phyloP scores from a whole-genome alignment of 2,329 filamentous ascomycete genomes.

The Xylariaceae sp. region DNA sequence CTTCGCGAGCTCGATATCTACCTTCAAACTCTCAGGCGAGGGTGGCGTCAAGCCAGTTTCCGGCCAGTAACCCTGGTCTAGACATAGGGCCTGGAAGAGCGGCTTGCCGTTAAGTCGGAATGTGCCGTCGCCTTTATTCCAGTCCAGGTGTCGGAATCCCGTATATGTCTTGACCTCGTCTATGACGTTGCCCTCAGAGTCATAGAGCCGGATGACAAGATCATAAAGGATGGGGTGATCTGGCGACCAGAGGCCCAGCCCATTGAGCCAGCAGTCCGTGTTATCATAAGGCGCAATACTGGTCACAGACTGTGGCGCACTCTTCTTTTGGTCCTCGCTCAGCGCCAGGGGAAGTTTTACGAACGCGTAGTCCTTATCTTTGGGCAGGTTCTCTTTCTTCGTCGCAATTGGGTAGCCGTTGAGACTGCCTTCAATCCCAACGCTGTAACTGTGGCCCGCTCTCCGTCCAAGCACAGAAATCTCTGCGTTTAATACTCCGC shows the following conservation, averaged over 20 bases:
- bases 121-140: constrained; percentile 62
- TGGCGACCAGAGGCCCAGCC: constrained; percentile 67
- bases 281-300: constrained; percentile 45
- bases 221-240: constrained; percentile 64
- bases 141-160: constrained; percentile 65
- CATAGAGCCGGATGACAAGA: constrained; percentile 58
- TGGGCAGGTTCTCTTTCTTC: constrained; percentile 50
- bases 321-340: constrained; percentile 46
- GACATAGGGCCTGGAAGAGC: constrained; percentile 64
- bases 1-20: constrained; percentile 62
- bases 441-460: constrained; percentile 51
- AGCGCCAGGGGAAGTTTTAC: constrained; percentile 58
- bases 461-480: constrained; percentile 57
- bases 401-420: constrained; percentile 54
- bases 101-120: constrained; percentile 65
- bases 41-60: constrained; percentile 65
- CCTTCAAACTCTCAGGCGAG: constrained; percentile 49
- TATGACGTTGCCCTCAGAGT: constrained; percentile 47
- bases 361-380: constrained; percentile 54
- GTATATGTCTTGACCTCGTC: constrained; percentile 66
- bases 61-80: constrained; percentile 70
- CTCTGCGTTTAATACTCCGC: constrained; percentile 56
- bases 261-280: constrained; percentile 54
- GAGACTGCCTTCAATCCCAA: constrained; percentile 61
- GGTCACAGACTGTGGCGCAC: constrained; percentile 46